These are phyloP conservation scores for Ceratocystiopsis minuta DNA, from an alignment of 2,329 filamentous ascomycete species.

Conservation along the genomic window DNA sequence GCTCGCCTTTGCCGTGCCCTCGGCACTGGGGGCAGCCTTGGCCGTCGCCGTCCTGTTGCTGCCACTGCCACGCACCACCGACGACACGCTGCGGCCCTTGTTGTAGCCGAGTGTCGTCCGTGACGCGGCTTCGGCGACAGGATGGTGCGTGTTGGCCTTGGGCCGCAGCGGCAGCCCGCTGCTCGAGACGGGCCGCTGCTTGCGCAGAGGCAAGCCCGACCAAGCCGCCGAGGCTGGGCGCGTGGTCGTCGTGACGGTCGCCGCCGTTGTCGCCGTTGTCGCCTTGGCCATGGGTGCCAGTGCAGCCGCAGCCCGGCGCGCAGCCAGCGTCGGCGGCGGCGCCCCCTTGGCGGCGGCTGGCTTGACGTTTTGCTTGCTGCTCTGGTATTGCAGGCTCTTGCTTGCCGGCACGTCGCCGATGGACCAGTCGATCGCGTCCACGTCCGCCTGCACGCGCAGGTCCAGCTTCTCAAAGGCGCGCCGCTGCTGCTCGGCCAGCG, in stretches of 20 bases:
- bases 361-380: neutral
- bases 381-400: constrained; percentile 12
- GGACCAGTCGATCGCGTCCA: constrained; percentile 45
- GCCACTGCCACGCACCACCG: constrained; percentile 28
- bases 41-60: no score
- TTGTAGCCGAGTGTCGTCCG: constrained; percentile 73
- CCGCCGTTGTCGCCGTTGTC: constrained; percentile 9
- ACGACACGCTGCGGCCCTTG: constrained; percentile 46
- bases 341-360: constrained; percentile 1
- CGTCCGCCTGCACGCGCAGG: constrained; percentile 46
- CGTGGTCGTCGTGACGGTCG: neutral
- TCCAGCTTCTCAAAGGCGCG: constrained; percentile 39
- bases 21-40: constrained; percentile 5
- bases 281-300: constrained; percentile 22
- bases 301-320: constrained; percentile 36
- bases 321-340: constrained; percentile 30
- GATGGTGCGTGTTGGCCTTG: neutral
- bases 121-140: constrained; percentile 45
- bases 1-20: no score
- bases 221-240: neutral
- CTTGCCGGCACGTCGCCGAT: constrained; percentile 36
- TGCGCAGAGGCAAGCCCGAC: constrained; percentile 6
- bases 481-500: constrained; percentile 36
- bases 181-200: neutral
- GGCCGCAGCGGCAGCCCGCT: constrained; percentile 3